Conservation (phyloP, 345 rosid genomes). For the Murraya paniculata region DNA sequence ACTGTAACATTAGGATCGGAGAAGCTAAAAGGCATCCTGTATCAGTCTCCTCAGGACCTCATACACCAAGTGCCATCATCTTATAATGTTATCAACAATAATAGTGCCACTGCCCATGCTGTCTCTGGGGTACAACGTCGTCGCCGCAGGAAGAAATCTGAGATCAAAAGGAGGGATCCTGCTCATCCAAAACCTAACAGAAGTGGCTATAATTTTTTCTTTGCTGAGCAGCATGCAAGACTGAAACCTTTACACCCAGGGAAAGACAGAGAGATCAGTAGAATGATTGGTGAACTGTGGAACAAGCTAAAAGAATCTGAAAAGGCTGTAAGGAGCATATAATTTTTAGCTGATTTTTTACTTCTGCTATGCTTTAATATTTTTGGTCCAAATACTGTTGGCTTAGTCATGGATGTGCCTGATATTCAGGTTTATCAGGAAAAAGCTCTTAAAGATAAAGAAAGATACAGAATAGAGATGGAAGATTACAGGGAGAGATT, state of each 20-base stretch:
- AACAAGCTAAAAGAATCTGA: constrained; percentile 62
- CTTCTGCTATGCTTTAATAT: neutral
- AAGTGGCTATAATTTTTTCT: constrained; percentile 96
- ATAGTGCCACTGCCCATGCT: constrained; percentile 22
- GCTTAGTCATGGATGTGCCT: neutral
- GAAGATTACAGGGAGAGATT: constrained; percentile 72
- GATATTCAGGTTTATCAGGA: constrained; percentile 65
- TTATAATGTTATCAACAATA: constrained; percentile 24
- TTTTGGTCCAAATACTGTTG: neutral
- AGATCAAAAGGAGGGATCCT: constrained; percentile 92
- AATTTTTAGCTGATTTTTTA: neutral
- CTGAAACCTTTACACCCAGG: constrained; percentile 93
- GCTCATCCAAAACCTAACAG: constrained; percentile 90
- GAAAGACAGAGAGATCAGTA: constrained; percentile 87
- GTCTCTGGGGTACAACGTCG: constrained; percentile 56
- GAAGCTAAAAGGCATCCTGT: constrained; percentile 78
- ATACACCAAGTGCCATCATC: constrained; percentile 34
- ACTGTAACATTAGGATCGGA: constrained; percentile 78
- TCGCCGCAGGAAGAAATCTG: constrained; percentile 80
- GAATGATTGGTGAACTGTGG: constrained; percentile 96
- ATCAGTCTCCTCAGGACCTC: constrained; percentile 47
- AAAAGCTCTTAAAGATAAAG: constrained; percentile 79
- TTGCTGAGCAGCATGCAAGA: constrained; percentile 90
- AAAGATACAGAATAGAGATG: constrained; percentile 87
- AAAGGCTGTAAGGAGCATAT: constrained; percentile 48